phyloP scores from a whole-genome alignment of 2,329 filamentous ascomycete species.

The Keithomyces neogunnii region DNA sequence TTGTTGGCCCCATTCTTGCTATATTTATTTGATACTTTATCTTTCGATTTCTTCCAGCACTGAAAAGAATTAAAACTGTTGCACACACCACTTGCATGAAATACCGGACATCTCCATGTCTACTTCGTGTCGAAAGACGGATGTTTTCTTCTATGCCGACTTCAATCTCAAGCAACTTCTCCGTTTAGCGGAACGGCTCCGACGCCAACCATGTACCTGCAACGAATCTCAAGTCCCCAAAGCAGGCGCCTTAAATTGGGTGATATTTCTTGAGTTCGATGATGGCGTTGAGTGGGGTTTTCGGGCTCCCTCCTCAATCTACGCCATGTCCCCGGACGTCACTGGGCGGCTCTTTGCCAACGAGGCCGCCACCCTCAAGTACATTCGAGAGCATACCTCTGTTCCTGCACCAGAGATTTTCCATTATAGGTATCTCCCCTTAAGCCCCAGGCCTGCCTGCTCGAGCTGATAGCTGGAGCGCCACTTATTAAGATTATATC shows the following conservation, averaged over 20 bases:
- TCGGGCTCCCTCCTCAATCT: slow-evolving; percentile 15
- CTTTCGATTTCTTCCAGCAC: too few species aligned
- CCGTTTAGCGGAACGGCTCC: slow-evolving; percentile 6
- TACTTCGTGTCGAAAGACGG: slow-evolving; percentile 3
- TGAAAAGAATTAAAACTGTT: too few species aligned
- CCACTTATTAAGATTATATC: slow-evolving; percentile 16
- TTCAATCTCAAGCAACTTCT: slow-evolving; percentile 10
- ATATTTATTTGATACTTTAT: too few species aligned
- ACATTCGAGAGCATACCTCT: slow-evolving; percentile 18
- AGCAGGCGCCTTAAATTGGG: slow-evolving; percentile 21
- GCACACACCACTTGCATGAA: too few species aligned
- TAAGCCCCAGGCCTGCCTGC: too few species aligned
- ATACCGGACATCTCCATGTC: not conserved
- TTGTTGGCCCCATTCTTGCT: too few species aligned
- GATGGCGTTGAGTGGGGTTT: slow-evolving; percentile 22
- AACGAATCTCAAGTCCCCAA: slow-evolving; percentile 14
- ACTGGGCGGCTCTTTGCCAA: slow-evolving; percentile 18
- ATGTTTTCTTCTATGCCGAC: slow-evolving; percentile 9
- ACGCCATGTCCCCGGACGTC: slow-evolving; percentile 12
- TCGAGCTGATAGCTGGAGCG: not conserved
- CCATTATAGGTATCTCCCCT: slow-evolving; percentile 9
- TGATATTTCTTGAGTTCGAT: slow-evolving; percentile 20
- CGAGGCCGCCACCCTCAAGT: slow-evolving; percentile 22
- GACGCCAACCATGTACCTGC: slow-evolving; percentile 4
- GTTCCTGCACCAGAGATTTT: slow-evolving; percentile 23